Base-by-base conservation (phyloP, 352 stramenopile genomes). In the Elongisporangium anandrum region DNA sequence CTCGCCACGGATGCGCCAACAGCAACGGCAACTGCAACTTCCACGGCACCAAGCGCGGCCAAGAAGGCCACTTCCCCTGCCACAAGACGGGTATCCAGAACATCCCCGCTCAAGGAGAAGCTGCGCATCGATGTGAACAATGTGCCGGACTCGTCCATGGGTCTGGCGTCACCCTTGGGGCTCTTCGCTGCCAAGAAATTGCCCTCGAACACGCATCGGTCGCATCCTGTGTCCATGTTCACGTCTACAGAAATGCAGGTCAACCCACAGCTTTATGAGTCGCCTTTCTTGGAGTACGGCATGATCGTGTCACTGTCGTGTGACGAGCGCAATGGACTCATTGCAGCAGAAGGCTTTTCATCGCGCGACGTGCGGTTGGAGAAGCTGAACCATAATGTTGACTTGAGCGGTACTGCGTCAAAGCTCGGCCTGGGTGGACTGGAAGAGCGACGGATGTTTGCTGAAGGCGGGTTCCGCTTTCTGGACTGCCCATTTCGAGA, bases 251-350 rank as follows among this genome's bases (percentile, higher is more conserved):
- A 82, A 52, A 72, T 51, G 24, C 52, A 57, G 20, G 65, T 66
- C 12, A 59, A 60, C 20, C 21, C 65, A 16, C 54, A 65, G 15
- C 20, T 63, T 16, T 66, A 64, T n/a, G 61, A 39, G 4, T 71
- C 70, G n/a, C 74, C 77, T 8, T 89, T 87, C 52, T 67, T 89
- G 16, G 77, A 88, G 64, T 91, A 89, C 48, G 79, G 81, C 1
- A 91, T 91, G 79, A 54, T 85, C 10, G 65, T 91, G 7, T 79
- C 75, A 26, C 68, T 88, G 16, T 69, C 85, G 48, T 89, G 75
- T 39, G 80, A 85, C 51, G 77, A 88, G 20, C 73, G 75, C 23
- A 72, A 66, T 20, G 77, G 79, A 1, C 54, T 91, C 34, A 50
- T 91, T 4, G 72, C 73, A 9, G 71, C 79, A 0, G 77, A 89